phyloP scores from a whole-genome alignment of 345 rosid species.

The Cochlearia excelsa region DNA sequence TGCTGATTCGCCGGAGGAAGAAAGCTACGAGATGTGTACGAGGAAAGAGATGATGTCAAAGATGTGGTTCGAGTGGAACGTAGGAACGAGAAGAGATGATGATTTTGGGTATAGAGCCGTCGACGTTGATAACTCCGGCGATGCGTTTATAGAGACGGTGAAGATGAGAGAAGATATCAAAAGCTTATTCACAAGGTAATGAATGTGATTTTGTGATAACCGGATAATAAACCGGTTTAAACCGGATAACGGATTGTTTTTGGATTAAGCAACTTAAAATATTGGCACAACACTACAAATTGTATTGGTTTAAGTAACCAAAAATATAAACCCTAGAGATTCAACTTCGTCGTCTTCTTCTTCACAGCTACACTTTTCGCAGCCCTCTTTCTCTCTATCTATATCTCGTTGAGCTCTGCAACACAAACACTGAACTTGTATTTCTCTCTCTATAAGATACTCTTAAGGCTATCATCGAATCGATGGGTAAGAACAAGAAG shows the following conservation, averaged over 20 bases:
- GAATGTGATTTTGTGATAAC: background rate
- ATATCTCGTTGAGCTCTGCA: constrained; percentile 4
- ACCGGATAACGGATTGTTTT: background rate
- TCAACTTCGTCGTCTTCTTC: constrained; percentile 2
- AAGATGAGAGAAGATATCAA: constrained; percentile 48
- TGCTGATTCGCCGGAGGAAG: constrained; percentile 77
- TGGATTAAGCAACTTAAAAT: no score
- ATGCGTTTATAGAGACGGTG: constrained; percentile 51
- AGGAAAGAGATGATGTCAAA: constrained; percentile 77
- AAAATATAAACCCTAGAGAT: constrained; percentile 20
- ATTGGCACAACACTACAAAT: no score
- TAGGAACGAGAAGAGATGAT: constrained; percentile 48
- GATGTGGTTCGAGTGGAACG: constrained; percentile 96
- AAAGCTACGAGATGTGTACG: constrained; percentile 56
- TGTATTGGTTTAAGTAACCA: no score
- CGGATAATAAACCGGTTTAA: constrained; percentile 1
- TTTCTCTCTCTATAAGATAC: background rate
- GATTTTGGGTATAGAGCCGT: constrained; percentile 53
- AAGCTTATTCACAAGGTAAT: constrained; percentile 55
- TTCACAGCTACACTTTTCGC: background rate
- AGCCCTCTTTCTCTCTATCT: background rate
- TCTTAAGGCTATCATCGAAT: constrained; percentile 11
- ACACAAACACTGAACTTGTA: background rate
- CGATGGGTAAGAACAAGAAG: constrained; percentile 48
- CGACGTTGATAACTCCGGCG: constrained; percentile 52